phyloP scores from a whole-genome alignment of 2,329 filamentous ascomycete species.

The Trichoderma aggressivum region DNA sequence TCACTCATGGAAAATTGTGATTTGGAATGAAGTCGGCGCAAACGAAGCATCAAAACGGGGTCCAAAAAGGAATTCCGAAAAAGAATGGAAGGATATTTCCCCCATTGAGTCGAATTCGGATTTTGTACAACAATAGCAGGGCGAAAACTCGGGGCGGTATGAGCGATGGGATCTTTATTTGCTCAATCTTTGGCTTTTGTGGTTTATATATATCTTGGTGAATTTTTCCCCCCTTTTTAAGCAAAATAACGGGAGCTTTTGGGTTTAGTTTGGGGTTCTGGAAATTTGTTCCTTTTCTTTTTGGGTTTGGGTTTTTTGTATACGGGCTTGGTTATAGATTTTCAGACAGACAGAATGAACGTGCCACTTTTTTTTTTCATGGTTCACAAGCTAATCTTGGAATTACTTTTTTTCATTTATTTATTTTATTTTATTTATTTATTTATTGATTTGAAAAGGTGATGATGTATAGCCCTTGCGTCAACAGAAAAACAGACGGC shows the following conservation, averaged over 20 bases:
- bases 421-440: background rate
- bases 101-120: background rate
- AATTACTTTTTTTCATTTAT: background rate
- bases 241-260: background rate
- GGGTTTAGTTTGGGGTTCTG: background rate
- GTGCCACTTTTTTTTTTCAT: no score
- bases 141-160: background rate
- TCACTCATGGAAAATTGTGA: background rate
- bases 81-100: background rate
- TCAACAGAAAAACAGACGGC: background rate
- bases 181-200: background rate
- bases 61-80: background rate
- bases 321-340: background rate
- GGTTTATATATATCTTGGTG: background rate
- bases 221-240: background rate
- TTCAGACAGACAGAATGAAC: background rate
- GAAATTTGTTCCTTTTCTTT: background rate
- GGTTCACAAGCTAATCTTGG: background rate
- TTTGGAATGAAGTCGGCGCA: background rate
- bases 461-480: background rate
- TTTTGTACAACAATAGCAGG: background rate
- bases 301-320: background rate
- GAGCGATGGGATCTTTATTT: background rate
- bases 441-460: background rate
- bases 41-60: background rate